Evolutionary conservation across 768 basidiomycete species (phyloP).

Genomic region (Hirschioporus abietinus): DNA sequence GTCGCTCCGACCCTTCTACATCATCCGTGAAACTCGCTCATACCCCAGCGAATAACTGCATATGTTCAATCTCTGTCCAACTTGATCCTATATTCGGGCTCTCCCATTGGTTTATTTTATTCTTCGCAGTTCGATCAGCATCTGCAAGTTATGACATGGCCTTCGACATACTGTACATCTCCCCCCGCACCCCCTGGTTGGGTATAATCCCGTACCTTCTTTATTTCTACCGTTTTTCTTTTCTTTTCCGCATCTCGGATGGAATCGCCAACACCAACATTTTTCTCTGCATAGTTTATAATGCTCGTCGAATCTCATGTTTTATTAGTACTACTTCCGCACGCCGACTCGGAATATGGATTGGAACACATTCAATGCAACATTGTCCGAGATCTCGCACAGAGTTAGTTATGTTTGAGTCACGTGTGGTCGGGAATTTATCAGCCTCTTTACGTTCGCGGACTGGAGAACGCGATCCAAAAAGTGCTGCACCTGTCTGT

Average conservation of each 20-base stretch:
- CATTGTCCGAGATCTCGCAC: no score
- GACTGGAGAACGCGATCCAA: no score
- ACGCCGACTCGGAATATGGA: background rate
- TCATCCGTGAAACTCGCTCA: no score
- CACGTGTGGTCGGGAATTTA: no score
- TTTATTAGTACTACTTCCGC: background rate
- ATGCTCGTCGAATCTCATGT: background rate
- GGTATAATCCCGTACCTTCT: background rate
- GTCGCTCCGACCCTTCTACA: background rate
- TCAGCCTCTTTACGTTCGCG: no score
- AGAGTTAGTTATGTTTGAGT: no score
- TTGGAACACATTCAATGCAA: background rate
- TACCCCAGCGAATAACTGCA: no score
- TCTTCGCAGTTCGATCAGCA: background rate
- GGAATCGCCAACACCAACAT: background rate
- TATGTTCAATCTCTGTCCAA: background rate
- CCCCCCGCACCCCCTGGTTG: background rate
- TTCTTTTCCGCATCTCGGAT: background rate
- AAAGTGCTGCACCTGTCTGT: no score
- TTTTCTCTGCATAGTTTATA: background rate
- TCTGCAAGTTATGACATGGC: background rate
- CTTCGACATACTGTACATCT: background rate
- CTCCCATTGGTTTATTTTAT: background rate
- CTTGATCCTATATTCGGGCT: background rate
- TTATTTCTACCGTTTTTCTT: background rate